These are phyloP conservation scores for Mycena sp. DNA, from an alignment of 1,284 basidiomycete species.

Conservation along the genomic window DNA sequence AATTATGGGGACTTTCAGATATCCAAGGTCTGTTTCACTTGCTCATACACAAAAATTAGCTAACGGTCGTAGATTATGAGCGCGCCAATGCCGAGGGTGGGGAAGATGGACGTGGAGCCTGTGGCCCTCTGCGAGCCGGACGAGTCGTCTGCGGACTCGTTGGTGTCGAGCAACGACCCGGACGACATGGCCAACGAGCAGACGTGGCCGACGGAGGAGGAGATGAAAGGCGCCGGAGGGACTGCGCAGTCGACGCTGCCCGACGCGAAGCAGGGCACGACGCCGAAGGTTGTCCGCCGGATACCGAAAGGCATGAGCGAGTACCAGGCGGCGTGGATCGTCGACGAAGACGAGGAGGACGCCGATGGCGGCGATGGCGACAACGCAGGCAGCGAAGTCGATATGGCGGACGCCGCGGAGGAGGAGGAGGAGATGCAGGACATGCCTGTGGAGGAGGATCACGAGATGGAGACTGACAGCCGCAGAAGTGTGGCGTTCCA, in stretches of 20 bases:
- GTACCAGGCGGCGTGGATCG: conserved; percentile 94
- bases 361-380: conserved; percentile 46
- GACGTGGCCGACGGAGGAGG: conserved; percentile 99
- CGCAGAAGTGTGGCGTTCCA: conserved; percentile 68
- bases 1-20: conserved; percentile 92
- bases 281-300: conserved; percentile 77
- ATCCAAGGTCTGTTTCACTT: conserved; percentile 61
- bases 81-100: conserved; percentile 56
- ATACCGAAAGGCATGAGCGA: conserved; percentile 92
- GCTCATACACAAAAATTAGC: neutral
- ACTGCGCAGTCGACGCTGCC: conserved; percentile 57
- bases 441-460: conserved; percentile 59
- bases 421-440: conserved; percentile 78
- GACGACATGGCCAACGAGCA: conserved; percentile 95
- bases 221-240: conserved; percentile 70
- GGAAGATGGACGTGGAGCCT: conserved; percentile 72
- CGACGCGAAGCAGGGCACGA: conserved; percentile 72
- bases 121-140: conserved; percentile 66
- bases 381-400: conserved; percentile 54
- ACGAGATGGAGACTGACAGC: conserved; percentile 73
- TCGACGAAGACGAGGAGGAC: conserved; percentile 73
- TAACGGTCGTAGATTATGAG: conserved; percentile 64
- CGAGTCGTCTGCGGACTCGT: conserved; percentile 81
- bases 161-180: conserved; percentile 88
- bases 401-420: conserved; percentile 61